Base-by-base conservation (phyloP, 305 asterid genomes). In the Plantago coronopus region DNA sequence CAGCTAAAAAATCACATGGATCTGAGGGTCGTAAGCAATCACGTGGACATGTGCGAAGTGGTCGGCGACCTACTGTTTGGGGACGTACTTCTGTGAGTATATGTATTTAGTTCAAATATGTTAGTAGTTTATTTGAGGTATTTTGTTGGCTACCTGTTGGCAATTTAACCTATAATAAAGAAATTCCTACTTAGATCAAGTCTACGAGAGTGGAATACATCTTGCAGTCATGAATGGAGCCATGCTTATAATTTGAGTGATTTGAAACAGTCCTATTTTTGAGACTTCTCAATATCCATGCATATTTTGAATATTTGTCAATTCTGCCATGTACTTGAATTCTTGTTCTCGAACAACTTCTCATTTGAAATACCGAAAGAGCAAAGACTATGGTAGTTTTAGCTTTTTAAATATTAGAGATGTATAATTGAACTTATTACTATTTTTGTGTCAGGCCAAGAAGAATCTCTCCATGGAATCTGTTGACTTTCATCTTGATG, bases 401-500 rank as follows among this genome's bases (percentile, higher is more conserved):
- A 3, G 15, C 2, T 1, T 48, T 27, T 49, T 74, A 54, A 54
- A 60, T 49, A 37, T 29, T 48, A 57, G 45, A 25, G 62, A 55
- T 49, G 19, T 65, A 62, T 21, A 34, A 22, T 58, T 15, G 18
- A 37, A 65, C 64, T 73, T 63, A 62, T 73, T 63, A 62, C 65
- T 46, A 57, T 14, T 17, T 73, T 75, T 67, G 69, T n/a, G 21
- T 73, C 77, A 81, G 84, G 88, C 67, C 68, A 79, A 72, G 79
- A 93, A 83, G 86, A 89, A 89, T 76, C 90, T 83, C 31, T 81
- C 96, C 15, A 81, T 78, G 93, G 99, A 94, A 66, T 85, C 95
- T 56, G 78, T 87, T 57, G 96, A 89, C 54, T 68, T 82, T 74
- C 74, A 79, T 37, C 23, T 29, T 61, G 94, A 87, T 25, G 91